A percentile compares a stretch with the other conserved stretches of the same genome.
These are phyloP conservation scores for Phialophora expanda DNA, from an alignment of 2,329 filamentous ascomycete genomes.

Conservation along the genomic window DNA sequence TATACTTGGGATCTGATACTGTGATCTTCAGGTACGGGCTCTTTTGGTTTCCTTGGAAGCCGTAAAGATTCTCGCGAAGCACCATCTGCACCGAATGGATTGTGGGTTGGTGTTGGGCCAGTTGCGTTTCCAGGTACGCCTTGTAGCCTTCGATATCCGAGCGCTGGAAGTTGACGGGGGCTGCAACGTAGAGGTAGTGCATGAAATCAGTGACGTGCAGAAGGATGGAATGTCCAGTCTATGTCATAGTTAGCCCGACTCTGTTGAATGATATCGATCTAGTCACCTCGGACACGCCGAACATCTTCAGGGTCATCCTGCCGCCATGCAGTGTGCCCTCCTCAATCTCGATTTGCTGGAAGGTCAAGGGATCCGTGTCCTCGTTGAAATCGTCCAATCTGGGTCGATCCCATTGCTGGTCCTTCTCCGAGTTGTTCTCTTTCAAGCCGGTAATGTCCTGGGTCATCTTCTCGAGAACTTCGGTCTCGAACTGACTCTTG, in stretches of 20 bases:
- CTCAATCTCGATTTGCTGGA: constrained; percentile 95
- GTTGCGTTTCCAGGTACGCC: constrained; percentile 76
- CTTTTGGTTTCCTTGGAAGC: constrained; percentile 90
- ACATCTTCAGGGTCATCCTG: constrained; percentile 81
- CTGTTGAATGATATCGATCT: constrained; percentile 11
- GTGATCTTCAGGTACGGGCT: constrained; percentile 93
- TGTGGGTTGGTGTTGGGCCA: constrained; percentile 73
- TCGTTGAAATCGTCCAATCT: constrained; percentile 66
- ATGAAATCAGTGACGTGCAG: constrained; percentile 94
- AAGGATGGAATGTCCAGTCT: constrained; percentile 84
- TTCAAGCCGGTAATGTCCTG: constrained; percentile 89
- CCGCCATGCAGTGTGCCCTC: constrained; percentile 83
- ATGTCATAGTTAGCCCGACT: constrained; percentile 13
- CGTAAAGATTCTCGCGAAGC: constrained; percentile 88
- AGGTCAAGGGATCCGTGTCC: constrained; percentile 72
- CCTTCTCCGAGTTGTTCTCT: constrained; percentile 85
- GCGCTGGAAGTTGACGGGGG: constrained; percentile 78
- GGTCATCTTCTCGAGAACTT: constrained; percentile 92
- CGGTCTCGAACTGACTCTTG: constrained; percentile 91
- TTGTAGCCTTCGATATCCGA: constrained; percentile 80
- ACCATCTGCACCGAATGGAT: constrained; percentile 83
- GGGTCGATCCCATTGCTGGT: constrained; percentile 86
- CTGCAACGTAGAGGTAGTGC: constrained; percentile 93
- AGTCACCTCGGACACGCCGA: constrained; percentile 81
- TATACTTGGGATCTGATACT: constrained; percentile 84